These are phyloP conservation scores for Maudiozyma barnettii DNA, from an alignment of 805 yeast species.

Conservation along the genomic window DNA sequence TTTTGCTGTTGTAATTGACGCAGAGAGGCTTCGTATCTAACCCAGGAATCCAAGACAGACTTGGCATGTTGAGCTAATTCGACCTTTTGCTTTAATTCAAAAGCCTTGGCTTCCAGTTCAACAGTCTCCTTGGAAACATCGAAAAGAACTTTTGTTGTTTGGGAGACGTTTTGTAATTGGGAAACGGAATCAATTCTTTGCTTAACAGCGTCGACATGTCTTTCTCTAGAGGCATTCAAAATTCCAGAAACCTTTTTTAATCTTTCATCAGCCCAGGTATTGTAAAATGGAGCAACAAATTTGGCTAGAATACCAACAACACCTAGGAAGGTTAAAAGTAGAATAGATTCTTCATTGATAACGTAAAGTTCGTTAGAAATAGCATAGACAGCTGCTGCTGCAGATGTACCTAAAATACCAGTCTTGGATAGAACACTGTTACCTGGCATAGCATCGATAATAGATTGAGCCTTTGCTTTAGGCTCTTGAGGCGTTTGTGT, in stretches of 20 bases:
- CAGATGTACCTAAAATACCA: constrained; percentile 86
- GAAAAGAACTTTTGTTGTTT: constrained; percentile 84
- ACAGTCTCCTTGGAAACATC: constrained; percentile 96
- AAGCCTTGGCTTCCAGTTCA: constrained; percentile 86
- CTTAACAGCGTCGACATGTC: constrained; percentile 88
- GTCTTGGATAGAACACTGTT: constrained; percentile 81
- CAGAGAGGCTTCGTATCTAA: constrained; percentile 91
- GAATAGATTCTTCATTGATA: constrained; percentile 86
- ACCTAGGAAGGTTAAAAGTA: constrained; percentile 71
- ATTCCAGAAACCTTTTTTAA: constrained; percentile 70
- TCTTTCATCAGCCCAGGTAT: constrained; percentile 86
- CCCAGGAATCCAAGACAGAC: constrained; percentile 96
- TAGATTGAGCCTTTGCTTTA: constrained; percentile 79
- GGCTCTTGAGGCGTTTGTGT: constrained; percentile 79
- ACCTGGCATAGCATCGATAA: constrained; percentile 91
- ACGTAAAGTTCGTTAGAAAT: constrained; percentile 88
- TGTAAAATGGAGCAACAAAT: constrained; percentile 88
- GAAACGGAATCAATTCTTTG: constrained; percentile 82
- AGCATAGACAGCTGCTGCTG: constrained; percentile 92
- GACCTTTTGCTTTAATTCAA: constrained; percentile 85
- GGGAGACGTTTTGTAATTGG: constrained; percentile 83
- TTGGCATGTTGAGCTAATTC: constrained; percentile 85
- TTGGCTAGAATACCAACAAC: constrained; percentile 71
- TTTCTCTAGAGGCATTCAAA: constrained; percentile 78
- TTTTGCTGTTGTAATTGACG: constrained; percentile 95